phyloP scores from a whole-genome alignment of 2,329 filamentous ascomycete species.

The Biscogniauxia marginata region DNA sequence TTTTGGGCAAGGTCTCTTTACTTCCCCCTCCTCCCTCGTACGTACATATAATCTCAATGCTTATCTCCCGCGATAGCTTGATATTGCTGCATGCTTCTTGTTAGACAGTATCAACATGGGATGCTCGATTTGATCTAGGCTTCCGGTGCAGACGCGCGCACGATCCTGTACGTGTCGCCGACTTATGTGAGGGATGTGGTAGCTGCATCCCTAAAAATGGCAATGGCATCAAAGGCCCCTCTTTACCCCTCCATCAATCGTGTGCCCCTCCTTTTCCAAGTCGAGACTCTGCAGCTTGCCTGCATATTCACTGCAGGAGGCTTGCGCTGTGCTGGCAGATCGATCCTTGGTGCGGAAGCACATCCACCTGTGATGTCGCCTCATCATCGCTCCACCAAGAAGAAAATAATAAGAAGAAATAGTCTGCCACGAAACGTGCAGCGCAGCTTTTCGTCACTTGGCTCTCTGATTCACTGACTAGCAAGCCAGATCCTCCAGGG shows the following conservation, averaged over 20 bases:
- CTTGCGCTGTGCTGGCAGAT: slow-evolving; percentile 31
- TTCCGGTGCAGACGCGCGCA: background rate
- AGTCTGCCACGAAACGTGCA: background rate
- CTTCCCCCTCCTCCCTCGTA: background rate
- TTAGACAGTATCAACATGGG: background rate
- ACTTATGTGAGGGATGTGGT: background rate
- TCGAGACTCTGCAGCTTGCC: slow-evolving; percentile 24
- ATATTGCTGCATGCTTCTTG: background rate
- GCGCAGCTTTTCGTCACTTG: background rate
- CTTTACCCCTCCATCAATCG: slow-evolving; percentile 7
- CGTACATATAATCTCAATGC: background rate
- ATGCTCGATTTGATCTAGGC: background rate
- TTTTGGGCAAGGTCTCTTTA: background rate
- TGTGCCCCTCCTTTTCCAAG: slow-evolving; percentile 27
- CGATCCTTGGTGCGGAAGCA: slow-evolving; percentile 19
- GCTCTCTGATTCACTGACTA: background rate
- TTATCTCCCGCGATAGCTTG: background rate
- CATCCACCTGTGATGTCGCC: slow-evolving; percentile 19
- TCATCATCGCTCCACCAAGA: slow-evolving; percentile 10
- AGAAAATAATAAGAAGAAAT: background rate
- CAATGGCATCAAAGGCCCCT: background rate
- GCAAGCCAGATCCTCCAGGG: background rate
- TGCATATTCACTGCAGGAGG: slow-evolving; percentile 28
- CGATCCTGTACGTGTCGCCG: background rate
- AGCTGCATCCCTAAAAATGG: background rate